These are phyloP conservation scores for Coemansia sp. DNA, from an alignment of 192 early-diverging fungal species.

Conservation along the genomic window DNA sequence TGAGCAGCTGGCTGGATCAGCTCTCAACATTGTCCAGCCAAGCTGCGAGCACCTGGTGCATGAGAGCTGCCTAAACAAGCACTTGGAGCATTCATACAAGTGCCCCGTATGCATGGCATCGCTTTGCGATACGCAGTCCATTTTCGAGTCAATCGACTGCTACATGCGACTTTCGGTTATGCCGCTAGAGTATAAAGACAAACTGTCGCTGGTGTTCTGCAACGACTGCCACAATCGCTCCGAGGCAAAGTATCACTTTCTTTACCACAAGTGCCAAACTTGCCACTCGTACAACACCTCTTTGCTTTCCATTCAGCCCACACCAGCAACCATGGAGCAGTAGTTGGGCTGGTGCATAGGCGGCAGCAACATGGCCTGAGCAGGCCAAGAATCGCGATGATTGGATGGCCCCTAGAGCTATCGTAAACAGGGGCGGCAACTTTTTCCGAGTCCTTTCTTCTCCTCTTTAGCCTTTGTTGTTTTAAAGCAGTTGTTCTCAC, in stretches of 20 bases:
- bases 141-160: constrained; percentile 79
- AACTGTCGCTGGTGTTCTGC: constrained; percentile 74
- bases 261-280: constrained; percentile 89
- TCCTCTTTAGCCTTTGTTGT: not conserved
- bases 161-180: constrained; percentile 77
- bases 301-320: constrained; percentile 17
- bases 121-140: constrained; percentile 73
- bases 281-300: constrained; percentile 90
- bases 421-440: constrained; percentile 2
- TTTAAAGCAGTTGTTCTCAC: not conserved
- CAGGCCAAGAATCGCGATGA: not conserved
- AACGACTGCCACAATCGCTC: constrained; percentile 92
- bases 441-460: not conserved
- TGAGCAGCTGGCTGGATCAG: constrained; percentile 89
- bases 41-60: constrained; percentile 91
- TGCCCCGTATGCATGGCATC: constrained; percentile 95
- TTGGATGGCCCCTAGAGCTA: not conserved
- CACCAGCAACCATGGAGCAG: not conserved
- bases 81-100: constrained; percentile 87
- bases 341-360: no score
- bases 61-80: constrained; percentile 73
- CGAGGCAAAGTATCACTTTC: constrained; percentile 82
- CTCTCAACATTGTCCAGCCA: constrained; percentile 57
- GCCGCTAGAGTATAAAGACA: constrained; percentile 84
- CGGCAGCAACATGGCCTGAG: no score